A percentile compares a stretch with the other conserved stretches of the same genome.
Conservation (phyloP, 768 basidiomycete genomes). For the Mycena sanguinolenta region DNA sequence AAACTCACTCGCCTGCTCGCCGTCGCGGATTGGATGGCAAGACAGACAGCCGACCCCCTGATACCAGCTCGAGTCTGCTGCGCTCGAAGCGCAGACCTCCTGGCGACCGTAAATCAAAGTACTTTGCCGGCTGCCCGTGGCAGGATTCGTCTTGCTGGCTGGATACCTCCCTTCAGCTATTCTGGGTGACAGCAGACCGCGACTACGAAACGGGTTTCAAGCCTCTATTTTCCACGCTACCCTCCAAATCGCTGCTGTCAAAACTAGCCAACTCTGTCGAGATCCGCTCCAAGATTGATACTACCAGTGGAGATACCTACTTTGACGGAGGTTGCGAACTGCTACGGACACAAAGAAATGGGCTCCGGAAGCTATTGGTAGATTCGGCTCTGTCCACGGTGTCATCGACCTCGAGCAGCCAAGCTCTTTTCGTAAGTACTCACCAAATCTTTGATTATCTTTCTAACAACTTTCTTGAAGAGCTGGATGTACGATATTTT, state of each 20-base stretch:
- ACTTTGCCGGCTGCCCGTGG: not conserved
- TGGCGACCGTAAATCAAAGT: not conserved
- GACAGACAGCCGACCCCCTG: not conserved
- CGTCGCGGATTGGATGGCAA: not conserved
- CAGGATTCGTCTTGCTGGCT: not conserved
- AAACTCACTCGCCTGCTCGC: not conserved
- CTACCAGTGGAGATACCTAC: not conserved
- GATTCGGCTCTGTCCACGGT: not conserved
- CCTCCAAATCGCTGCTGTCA: not conserved
- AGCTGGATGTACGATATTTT: not conserved
- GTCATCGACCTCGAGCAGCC: not conserved
- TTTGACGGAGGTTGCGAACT: not conserved
- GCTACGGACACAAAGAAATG: slow-evolving; percentile 1
- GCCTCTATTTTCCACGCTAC: not conserved
- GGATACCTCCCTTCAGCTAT: not conserved
- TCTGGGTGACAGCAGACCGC: slow-evolving; percentile 1
- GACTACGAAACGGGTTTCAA: not conserved
- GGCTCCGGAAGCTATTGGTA: not conserved
- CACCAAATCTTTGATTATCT: not conserved
- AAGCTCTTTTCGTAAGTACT: not conserved
- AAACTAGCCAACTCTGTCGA: not conserved
- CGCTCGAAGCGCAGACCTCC: not conserved
- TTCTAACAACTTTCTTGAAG: not conserved
- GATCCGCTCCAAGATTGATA: not conserved
- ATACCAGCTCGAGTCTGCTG: too few species aligned